Base-by-base conservation (phyloP, 208 protist species). In the Trypanosoma boissoni region DNA sequence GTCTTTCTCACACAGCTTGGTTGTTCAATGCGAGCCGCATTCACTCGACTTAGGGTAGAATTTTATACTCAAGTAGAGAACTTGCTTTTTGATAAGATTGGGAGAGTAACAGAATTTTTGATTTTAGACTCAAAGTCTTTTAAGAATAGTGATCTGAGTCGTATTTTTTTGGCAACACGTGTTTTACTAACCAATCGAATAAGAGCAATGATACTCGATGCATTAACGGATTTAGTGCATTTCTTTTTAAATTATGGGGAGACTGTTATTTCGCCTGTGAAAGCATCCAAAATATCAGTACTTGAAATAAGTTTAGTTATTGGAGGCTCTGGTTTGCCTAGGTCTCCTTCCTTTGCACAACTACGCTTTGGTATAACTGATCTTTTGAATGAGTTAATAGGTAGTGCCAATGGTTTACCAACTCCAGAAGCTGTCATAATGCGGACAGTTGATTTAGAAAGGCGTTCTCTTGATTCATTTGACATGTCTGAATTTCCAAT, bases 11-110 rank as follows among this genome's bases (percentile, higher is more conserved):
- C 50, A 26, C 78, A 91, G 44, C 14, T 92, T 16, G 67, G 29
- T 12, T 73, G 41, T 21, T 81, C 80, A 14, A 72, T 92, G 66
- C 62, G 67, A 28, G 75, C 81, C 7, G 80, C 75, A 5, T 72
- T 95, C 59, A 79, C 85, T n/a, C 55, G 76, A 21, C 78, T 95
- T 42, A 72, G 83, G 45, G 75, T 95, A 32, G 88, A 92, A 52
- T 89, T 95, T 68, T 95, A 90, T 58, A 68, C 76, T 2, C 72
- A 86, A 39, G 57, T 86, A 8, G 88, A 95, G 59, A 75, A 80
- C 1, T 65, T 88, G 63, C 89, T 95, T 49, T 91, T 85, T 63
- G 50, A 55, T 1, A 67, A 70, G 27, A 71, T 90, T 43, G 37
- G 48, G 2, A 60, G 60, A 18, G 58, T 78, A 4, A 72, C 59